Evolutionary conservation across 2,329 filamentous ascomycete genomes (phyloP), one percentile per base, ranked within the genome.

Genomic region (Diaporthe ilicicola): DNA sequence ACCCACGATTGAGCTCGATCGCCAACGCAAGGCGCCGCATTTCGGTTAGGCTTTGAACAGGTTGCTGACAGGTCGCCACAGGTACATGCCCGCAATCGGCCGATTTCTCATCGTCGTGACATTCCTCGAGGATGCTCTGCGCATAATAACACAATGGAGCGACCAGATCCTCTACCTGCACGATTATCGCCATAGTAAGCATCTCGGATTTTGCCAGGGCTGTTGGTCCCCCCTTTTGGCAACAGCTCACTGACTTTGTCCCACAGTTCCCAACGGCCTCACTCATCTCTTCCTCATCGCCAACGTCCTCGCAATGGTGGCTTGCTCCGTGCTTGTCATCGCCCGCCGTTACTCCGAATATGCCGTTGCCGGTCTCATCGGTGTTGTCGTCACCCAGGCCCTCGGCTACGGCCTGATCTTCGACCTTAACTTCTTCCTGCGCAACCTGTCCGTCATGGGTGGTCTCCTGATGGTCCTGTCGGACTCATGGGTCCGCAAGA

Each of bases 361-460:
- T 82, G 96, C 95, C 72, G 96, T 98, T 72, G 90, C 86, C 73
- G 96, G 95, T 73, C 92, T 99, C 74, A 93, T 98, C 81, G 92
- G 86, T 67, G 96, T 99, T 67, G 95, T 99, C 66, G 83, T 99
- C 73, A 92, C 94, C 42, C 96, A 99, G 84, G 96, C 95, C 24
- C 89, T 99, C 69, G 96, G 96, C 77, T 99, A 99, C 82, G 96
- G 96, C 72, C 89, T 99, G 74, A 97, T 99, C 82, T 98, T 99
- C 82, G 96, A 99, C 83, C 90, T 98, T 80, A 99, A 98, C 90
- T 99, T 99, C 88, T 99, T 99, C 91, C 92, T 99, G 75, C 95
- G 96, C 84, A 99, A 99, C 81, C 88, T 99, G 73, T 97, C 94
- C 75, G 96, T 99, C 78, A 95, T 98, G 86, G 96, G 96, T 77